Percentiles rank a stretch among this genome's conserved stretches.
Evolutionary conservation across 371 early-diverging fungal species (phyloP).

Genomic region (Smittium mucronatum): DNA sequence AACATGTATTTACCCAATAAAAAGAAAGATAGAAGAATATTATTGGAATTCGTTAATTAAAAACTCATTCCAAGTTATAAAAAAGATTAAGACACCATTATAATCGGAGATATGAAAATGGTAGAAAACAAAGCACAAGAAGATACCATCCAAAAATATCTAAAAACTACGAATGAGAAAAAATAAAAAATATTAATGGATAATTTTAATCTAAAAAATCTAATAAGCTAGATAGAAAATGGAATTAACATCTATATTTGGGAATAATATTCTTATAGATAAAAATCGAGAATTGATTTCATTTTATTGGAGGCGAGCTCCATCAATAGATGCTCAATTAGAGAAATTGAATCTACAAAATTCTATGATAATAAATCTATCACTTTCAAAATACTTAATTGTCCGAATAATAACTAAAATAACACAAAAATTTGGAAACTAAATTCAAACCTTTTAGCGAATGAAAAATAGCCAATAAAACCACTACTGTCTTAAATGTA

Average conservation of each 20-base stretch:
- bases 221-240: not conserved
- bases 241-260: not conserved
- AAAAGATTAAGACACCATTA: not conserved
- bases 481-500: no score
- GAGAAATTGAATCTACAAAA: not conserved
- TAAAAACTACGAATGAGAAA: not conserved
- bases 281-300: not conserved
- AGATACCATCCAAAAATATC: not conserved
- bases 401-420: not conserved
- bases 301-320: not conserved
- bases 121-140: not conserved
- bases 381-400: not conserved
- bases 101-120: not conserved
- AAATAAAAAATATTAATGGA: not conserved
- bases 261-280: not conserved
- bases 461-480: not conserved
- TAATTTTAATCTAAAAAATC: not conserved
- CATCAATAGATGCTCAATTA: not conserved
- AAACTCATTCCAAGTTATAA: not conserved
- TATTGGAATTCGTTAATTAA: not conserved
- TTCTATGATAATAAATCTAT: not conserved
- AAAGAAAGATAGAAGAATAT: not conserved
- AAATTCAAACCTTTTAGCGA: not conserved
- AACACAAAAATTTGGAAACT: not conserved
- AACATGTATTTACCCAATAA: not conserved